phyloP scores from a whole-genome alignment of 1,284 basidiomycete genomes.

The Phlebopus sp. region DNA sequence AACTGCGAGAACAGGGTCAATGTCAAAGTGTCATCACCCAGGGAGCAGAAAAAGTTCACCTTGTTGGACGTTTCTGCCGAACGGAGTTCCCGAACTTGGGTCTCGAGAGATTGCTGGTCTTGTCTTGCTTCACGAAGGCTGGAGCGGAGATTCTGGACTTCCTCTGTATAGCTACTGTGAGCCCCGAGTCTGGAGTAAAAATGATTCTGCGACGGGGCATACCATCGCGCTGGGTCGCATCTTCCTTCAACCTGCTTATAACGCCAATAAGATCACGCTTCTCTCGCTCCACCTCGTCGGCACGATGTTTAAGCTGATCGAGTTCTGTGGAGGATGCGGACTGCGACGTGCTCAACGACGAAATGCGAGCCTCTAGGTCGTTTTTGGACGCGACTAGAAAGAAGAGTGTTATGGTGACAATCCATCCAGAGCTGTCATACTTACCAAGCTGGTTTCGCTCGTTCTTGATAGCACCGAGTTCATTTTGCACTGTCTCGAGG shows the following conservation, averaged over 20 bases:
- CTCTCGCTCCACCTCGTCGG: conserved; percentile 74
- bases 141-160: conserved; percentile 62
- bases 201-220: conserved; percentile 9
- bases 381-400: conserved; percentile 48
- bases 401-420: conserved; percentile 10
- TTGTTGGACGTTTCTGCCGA: conserved; percentile 70
- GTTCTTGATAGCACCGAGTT: conserved; percentile 50
- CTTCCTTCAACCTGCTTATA: conserved; percentile 71
- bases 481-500: conserved; percentile 48
- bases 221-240: conserved; percentile 68
- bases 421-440: conserved; percentile 21
- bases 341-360: conserved; percentile 50
- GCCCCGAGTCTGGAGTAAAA: neutral
- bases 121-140: conserved; percentile 73
- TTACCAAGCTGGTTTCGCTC: conserved; percentile 66
- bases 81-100: conserved; percentile 64
- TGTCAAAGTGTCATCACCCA: neutral
- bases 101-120: conserved; percentile 64
- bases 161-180: conserved; percentile 43
- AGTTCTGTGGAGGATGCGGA: conserved; percentile 60
- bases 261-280: conserved; percentile 76
- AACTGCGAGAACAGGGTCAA: conserved; percentile 48
- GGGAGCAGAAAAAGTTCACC: conserved; percentile 35
- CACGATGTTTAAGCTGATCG: conserved; percentile 51
- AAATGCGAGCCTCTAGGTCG: conserved; percentile 53